Evolutionary conservation across 768 basidiomycete species (phyloP), one percentile per base, ranked within the genome.

Genomic region (Chalciporus piperatus): DNA sequence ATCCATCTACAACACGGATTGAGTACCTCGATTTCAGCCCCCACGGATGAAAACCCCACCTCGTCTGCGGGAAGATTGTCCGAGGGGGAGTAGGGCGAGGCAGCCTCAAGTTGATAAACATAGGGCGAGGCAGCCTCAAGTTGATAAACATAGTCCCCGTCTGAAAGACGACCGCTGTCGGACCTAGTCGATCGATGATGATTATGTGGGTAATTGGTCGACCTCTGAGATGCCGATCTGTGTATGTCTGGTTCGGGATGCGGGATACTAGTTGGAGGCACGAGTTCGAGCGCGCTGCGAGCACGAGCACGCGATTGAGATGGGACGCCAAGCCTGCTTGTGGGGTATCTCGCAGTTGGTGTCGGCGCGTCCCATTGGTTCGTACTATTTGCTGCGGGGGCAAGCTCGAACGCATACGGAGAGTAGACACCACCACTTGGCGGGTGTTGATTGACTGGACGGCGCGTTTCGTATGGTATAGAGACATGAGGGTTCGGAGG

Each of bases 231-330:
- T 6, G 65, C 57, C 16, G 79, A 74, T 47, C 79, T 76, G 51
- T 76, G 70, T 25, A 81, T 52, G 54, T 79, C 76, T 12, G 82
- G 76, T 42, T 85, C 79, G 22, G 82, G 79, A 54, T 82, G 80
- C 6, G 72, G 54, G 16, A 79, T 63, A n/a, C n/a, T n/a, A 8
- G 63, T 59, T 8, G 63, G 51, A 32, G 59, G 51, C 7, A 59
- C 56, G 5, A 52, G 54, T 44, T 72, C 67, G 19, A 70, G 57
- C n/a, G 66, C 68, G 57, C 74, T 79, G 25, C 64, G 61, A 13
- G 80, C 58, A 45, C 77, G 72, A 48, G 61, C 70, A 30, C 70
- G 65, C 22, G 67, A 54, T 39, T 63, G 63, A 57, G 61, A 53
- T 45, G 50, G 47, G 42, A 60, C n/a, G 46, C 55, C 37, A 43